Percentiles rank a stretch among this genome's conserved stretches.
Evolutionary conservation across 2,329 filamentous ascomycete genomes (phyloP).

Genomic region (Talaromyces sp.): DNA sequence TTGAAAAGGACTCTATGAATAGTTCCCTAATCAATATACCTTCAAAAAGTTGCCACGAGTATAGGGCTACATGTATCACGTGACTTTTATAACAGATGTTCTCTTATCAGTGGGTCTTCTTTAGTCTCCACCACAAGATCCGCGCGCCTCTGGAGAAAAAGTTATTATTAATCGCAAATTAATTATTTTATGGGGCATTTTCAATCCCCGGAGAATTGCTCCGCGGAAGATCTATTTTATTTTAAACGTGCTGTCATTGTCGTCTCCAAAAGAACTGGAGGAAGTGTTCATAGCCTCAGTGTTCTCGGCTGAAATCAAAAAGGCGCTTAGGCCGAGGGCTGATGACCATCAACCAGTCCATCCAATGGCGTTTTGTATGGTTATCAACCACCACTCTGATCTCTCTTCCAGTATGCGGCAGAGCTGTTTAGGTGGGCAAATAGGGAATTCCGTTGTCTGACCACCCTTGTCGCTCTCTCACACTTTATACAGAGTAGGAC

Average conservation of each 20-base stretch:
- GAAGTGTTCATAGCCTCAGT: neutral
- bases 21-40: neutral
- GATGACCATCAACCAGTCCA: neutral
- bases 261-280: neutral
- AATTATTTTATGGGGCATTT: neutral
- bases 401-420: neutral
- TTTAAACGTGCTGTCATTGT: neutral
- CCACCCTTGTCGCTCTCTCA: neutral
- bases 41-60: neutral
- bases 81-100: neutral
- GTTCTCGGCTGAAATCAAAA: neutral
- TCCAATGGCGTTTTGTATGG: conserved; percentile 6
- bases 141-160: neutral
- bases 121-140: neutral
- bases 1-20: neutral
- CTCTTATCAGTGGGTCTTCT: neutral
- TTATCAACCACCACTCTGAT: conserved; percentile 3
- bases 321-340: neutral
- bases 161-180: neutral
- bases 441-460: neutral
- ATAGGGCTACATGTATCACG: neutral
- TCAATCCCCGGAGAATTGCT: conserved; percentile 7
- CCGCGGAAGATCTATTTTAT: conserved; percentile 6
- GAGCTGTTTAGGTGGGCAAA: neutral
- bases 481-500: neutral